Conservation (phyloP, 129 eudicot genomes). For the Tanacetum coccineum region DNA sequence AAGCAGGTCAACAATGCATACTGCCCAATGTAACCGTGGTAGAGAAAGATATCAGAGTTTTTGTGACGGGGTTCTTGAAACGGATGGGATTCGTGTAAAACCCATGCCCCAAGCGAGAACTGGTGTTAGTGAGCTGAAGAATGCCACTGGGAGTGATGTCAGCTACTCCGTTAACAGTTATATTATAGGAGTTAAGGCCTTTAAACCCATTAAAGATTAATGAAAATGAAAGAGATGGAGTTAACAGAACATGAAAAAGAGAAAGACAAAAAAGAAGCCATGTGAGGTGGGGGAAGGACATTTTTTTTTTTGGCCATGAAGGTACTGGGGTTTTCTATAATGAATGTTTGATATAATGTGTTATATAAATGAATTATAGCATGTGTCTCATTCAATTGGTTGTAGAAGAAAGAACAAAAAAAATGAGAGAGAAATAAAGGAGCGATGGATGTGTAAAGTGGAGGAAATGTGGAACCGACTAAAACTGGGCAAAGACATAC, state of each 20-base stretch:
- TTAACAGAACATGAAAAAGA: constrained; percentile 14
- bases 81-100: constrained; percentile 44
- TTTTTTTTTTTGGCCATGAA: constrained; percentile 17
- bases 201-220: constrained; percentile 54
- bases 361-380: constrained; percentile 15
- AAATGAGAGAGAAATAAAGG: neutral
- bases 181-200: constrained; percentile 21
- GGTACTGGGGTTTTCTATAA: too few relatives aligned
- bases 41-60: constrained; percentile 54
- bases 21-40: too few relatives aligned
- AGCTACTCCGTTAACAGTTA: constrained; percentile 48
- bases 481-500: too few relatives aligned
- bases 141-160: constrained; percentile 39
- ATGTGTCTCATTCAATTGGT: constrained; percentile 12
- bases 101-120: constrained; percentile 53
- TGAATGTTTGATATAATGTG: neutral
- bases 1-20: too few relatives aligned
- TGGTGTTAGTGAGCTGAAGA: constrained; percentile 51
- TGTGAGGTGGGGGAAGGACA: constrained; percentile 25
- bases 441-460: constrained; percentile 29
- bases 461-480: constrained; percentile 15
- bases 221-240: constrained; percentile 22
- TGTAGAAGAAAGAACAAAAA: constrained; percentile 3
- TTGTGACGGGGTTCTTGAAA: constrained; percentile 45
- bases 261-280: neutral